phyloP scores from a whole-genome alignment of 352 stramenopile species.

The Phytophthora ramorum region DNA sequence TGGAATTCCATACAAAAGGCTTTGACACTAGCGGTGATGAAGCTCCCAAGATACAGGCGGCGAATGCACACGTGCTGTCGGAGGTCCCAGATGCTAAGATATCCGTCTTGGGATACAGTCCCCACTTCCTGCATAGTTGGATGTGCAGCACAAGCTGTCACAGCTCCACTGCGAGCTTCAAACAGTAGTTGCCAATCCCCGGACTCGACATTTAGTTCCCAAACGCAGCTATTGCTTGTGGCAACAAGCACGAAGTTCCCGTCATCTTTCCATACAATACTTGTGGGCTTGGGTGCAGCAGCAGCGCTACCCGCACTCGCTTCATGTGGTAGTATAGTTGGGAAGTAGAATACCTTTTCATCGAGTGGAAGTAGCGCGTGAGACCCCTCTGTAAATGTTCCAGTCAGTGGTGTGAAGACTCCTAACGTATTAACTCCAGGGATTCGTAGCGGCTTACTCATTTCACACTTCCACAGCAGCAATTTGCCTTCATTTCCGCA shows the following conservation, averaged over 20 bases:
- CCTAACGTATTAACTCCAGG: conserved; percentile 67
- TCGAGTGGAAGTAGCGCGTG: conserved; percentile 47
- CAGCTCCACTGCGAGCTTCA: conserved; percentile 51
- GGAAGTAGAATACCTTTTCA: conserved; percentile 52
- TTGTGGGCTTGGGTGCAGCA: conserved; percentile 52
- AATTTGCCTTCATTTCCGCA: conserved; percentile 56
- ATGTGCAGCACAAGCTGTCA: conserved; percentile 47
- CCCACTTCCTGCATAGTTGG: conserved; percentile 52
- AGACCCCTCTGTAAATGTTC: conserved; percentile 56
- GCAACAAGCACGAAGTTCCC: conserved; percentile 55
- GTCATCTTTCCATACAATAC: conserved; percentile 65
- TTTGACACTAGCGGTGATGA: conserved; percentile 33
- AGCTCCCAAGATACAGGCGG: conserved; percentile 37
- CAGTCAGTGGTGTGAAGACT: conserved; percentile 58
- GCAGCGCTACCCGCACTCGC: conserved; percentile 3
- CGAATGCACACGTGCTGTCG: conserved; percentile 46
- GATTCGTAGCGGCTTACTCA: conserved; percentile 57
- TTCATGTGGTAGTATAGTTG: conserved; percentile 44
- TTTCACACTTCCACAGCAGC: conserved; percentile 64
- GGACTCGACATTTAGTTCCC: conserved; percentile 55
- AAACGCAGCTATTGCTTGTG: conserved; percentile 69
- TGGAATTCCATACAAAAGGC: conserved; percentile 64
- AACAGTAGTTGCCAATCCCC: conserved; percentile 64
- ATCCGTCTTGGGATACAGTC: conserved; percentile 59
- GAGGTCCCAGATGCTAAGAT: conserved; percentile 66